phyloP scores from a whole-genome alignment of 2,329 filamentous ascomycete species.

The Nemania serpens region DNA sequence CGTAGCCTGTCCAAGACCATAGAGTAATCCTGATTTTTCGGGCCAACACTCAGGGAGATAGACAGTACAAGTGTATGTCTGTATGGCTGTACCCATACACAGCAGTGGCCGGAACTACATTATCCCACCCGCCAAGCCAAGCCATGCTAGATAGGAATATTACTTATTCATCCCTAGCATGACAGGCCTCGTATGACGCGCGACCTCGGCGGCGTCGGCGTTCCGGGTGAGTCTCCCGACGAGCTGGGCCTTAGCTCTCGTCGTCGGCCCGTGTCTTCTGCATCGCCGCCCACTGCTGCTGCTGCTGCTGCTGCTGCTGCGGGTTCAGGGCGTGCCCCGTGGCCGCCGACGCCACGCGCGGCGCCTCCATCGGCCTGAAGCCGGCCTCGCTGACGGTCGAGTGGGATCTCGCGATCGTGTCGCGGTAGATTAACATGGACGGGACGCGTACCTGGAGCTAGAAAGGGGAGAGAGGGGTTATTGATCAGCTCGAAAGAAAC shows the following conservation, averaged over 20 bases:
- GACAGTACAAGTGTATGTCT: too few relatives aligned
- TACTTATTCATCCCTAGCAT: too few relatives aligned
- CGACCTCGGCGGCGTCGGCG: conserved; percentile 41
- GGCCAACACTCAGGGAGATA: too few relatives aligned
- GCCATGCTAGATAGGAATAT: too few relatives aligned
- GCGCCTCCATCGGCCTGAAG: conserved; percentile 45
- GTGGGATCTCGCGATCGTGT: conserved; percentile 54
- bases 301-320: too few relatives aligned
- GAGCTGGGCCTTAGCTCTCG: conserved; percentile 47
- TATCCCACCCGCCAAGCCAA: too few relatives aligned
- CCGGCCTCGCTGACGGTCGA: conserved; percentile 40
- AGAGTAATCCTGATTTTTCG: too few relatives aligned
- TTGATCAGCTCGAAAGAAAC: not conserved
- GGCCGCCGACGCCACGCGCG: conserved; percentile 43
- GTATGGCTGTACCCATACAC: too few relatives aligned
- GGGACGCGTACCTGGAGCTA: conserved; percentile 63
- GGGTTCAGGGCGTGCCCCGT: conserved; percentile 47
- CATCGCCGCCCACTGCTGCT: conserved; percentile 54
- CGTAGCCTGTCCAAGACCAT: too few relatives aligned
- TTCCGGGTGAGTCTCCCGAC: conserved; percentile 48
- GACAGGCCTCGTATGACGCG: conserved; percentile 38
- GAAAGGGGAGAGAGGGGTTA: not conserved
- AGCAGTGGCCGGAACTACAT: too few relatives aligned
- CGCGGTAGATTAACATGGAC: conserved; percentile 64
- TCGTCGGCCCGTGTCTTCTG: conserved; percentile 51